phyloP scores from a whole-genome alignment of 1,284 basidiomycete genomes.

The Boletellus deceptivus region DNA sequence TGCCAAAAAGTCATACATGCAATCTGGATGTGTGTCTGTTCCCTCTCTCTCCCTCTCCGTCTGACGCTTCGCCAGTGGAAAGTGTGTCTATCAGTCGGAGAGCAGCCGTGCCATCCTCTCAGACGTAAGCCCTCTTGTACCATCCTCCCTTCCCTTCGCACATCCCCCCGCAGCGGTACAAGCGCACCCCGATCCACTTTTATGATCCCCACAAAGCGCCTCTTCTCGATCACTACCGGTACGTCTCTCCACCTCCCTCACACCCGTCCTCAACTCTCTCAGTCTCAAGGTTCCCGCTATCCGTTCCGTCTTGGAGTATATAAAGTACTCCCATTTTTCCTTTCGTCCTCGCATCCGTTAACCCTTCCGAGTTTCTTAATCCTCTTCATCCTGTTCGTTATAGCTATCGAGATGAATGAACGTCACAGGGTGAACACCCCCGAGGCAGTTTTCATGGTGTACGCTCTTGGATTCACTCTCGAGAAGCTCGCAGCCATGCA shows the following conservation, averaged over 20 bases:
- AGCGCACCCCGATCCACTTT: constrained; percentile 87
- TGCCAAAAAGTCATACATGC: constrained; percentile 86
- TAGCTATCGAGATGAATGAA: constrained; percentile 77
- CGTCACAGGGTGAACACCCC: constrained; percentile 57
- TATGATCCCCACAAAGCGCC: constrained; percentile 94
- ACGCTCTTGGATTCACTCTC: constrained; percentile 83
- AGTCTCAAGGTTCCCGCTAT: constrained; percentile 92
- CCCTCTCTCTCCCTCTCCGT: neutral
- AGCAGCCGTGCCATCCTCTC: constrained; percentile 84
- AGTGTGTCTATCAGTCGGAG: constrained; percentile 86
- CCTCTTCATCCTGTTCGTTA: constrained; percentile 79
- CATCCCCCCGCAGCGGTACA: constrained; percentile 70
- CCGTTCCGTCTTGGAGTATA: constrained; percentile 85
- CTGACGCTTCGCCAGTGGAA: constrained; percentile 51
- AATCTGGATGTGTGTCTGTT: constrained; percentile 63
- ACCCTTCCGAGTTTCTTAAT: constrained; percentile 66
- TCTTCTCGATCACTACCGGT: constrained; percentile 90
- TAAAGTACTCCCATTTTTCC: constrained; percentile 51
- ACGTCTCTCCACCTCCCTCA: constrained; percentile 13
- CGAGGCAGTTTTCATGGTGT: constrained; percentile 79
- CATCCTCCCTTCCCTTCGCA: neutral
- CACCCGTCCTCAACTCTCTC: neutral
- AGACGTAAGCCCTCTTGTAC: constrained; percentile 53
- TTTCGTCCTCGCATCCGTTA: constrained; percentile 58
- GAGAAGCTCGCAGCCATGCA: constrained; percentile 94